Evolutionary conservation across 345 rosid species (phyloP).

Genomic region (Balakata baccata): DNA sequence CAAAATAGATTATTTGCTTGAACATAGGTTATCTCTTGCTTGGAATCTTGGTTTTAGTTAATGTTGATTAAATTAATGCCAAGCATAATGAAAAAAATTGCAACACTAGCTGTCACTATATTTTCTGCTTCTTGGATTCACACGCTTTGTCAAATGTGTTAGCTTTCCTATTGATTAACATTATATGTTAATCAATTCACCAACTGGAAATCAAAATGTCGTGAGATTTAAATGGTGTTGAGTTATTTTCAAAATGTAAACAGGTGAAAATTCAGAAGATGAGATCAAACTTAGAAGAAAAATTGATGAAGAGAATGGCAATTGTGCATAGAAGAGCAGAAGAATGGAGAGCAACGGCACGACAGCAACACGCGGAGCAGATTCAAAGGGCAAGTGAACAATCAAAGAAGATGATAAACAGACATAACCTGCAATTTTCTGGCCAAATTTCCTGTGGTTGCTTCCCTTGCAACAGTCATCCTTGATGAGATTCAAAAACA

Average conservation of each 20-base stretch:
- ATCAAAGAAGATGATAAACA: slow-evolving; percentile 24
- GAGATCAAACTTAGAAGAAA: slow-evolving; percentile 84
- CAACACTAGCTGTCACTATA: background rate
- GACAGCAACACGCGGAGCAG: slow-evolving; percentile 61
- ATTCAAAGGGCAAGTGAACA: slow-evolving; percentile 47
- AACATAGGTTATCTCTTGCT: slow-evolving; percentile 23
- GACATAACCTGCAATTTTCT: slow-evolving; percentile 22
- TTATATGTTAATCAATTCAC: too few relatives aligned
- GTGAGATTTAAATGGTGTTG: too few relatives aligned
- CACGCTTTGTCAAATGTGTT: background rate
- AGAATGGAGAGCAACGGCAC: slow-evolving; percentile 73
- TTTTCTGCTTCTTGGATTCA: slow-evolving; percentile 8
- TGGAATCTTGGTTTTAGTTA: slow-evolving; percentile 27
- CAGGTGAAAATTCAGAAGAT: slow-evolving; percentile 88
- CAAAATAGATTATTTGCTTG: slow-evolving; percentile 26
- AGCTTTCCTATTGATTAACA: too few relatives aligned
- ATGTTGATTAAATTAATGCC: slow-evolving; percentile 26
- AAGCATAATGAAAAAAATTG: slow-evolving; percentile 27
- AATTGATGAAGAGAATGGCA: slow-evolving; percentile 83
- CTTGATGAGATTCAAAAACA: slow-evolving; percentile 11
- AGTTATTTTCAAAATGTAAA: background rate
- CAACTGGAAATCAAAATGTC: background rate
- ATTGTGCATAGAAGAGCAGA: slow-evolving; percentile 67
- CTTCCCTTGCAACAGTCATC: slow-evolving; percentile 50
- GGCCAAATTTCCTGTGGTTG: slow-evolving; percentile 66